These are phyloP conservation scores for Tilletia setariae DNA, from an alignment of 1,284 basidiomycete genomes.

Conservation along the genomic window DNA sequence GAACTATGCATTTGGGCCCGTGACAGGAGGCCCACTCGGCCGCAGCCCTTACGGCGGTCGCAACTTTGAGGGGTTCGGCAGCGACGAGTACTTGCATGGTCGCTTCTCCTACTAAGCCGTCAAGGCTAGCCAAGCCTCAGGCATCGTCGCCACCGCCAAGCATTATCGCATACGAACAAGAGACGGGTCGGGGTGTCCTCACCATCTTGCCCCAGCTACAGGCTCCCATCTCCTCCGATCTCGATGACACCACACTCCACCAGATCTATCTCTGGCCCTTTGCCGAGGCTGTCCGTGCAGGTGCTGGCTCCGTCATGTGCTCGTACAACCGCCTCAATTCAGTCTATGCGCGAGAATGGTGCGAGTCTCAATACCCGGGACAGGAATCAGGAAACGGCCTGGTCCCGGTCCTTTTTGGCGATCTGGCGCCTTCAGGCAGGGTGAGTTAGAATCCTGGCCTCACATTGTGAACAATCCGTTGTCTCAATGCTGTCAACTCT, in stretches of 20 bases:
- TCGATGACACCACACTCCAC: slow-evolving; percentile 70
- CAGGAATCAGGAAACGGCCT: too few relatives aligned
- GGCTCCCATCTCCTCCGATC: slow-evolving; percentile 47
- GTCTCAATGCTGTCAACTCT: too few relatives aligned
- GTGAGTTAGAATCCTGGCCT: too few relatives aligned
- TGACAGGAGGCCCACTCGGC: slow-evolving; percentile 53
- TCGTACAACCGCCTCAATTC: slow-evolving; percentile 64
- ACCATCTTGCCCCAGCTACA: neutral
- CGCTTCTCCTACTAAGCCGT: slow-evolving; percentile 30
- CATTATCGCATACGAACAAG: slow-evolving; percentile 34
- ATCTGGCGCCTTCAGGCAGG: too few relatives aligned
- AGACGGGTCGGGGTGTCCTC: slow-evolving; percentile 17
- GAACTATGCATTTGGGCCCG: slow-evolving; percentile 37
- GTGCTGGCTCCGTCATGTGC: slow-evolving; percentile 55
- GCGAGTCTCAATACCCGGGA: too few relatives aligned
- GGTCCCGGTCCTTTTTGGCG: too few relatives aligned
- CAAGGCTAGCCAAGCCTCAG: slow-evolving; percentile 25
- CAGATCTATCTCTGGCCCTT: slow-evolving; percentile 43
- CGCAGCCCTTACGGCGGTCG: slow-evolving; percentile 29
- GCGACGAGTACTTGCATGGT: slow-evolving; percentile 30
- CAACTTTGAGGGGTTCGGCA: slow-evolving; percentile 33
- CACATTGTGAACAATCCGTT: too few relatives aligned
- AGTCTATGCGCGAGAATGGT: slow-evolving; percentile 67
- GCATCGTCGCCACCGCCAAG: slow-evolving; percentile 31
- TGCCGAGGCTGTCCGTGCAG: slow-evolving; percentile 20